Evolutionary conservation across 2,329 filamentous ascomycete genomes (phyloP).

Genomic region (Epichloe coenophiala): DNA sequence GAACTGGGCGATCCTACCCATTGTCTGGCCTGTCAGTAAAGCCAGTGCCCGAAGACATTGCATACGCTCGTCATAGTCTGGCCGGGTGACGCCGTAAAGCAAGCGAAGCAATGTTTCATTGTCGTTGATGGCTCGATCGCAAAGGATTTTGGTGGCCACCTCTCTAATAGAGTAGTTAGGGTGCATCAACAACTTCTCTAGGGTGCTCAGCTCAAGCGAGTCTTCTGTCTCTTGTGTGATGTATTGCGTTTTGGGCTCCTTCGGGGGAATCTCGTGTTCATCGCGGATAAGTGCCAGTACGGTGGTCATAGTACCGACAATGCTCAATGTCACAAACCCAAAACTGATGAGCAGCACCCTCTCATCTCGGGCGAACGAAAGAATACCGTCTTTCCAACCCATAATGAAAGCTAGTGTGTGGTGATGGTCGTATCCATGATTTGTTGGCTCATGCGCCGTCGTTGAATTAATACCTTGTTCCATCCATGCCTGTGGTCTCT

Average conservation of each 20-base stretch:
- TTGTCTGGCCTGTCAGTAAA: constrained; percentile 33
- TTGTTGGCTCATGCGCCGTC: constrained; percentile 2
- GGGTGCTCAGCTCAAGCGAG: constrained; percentile 49
- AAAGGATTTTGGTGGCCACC: constrained; percentile 47
- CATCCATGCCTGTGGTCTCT: neutral
- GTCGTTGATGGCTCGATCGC: constrained; percentile 47
- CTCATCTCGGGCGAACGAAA: constrained; percentile 31
- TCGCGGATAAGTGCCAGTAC: constrained; percentile 47
- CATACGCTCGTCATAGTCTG: constrained; percentile 46
- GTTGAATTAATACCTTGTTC: neutral
- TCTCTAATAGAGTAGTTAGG: constrained; percentile 62
- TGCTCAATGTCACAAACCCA: constrained; percentile 43
- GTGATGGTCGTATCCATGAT: constrained; percentile 1
- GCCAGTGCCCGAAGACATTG: constrained; percentile 41
- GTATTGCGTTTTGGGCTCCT: constrained; percentile 54
- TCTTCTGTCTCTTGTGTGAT: constrained; percentile 67
- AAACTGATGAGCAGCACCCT: constrained; percentile 39
- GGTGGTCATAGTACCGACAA: constrained; percentile 42
- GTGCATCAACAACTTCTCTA: constrained; percentile 54
- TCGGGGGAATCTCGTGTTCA: constrained; percentile 51
- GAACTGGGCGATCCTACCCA: constrained; percentile 11
- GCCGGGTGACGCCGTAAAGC: constrained; percentile 43
- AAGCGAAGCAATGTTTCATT: constrained; percentile 33
- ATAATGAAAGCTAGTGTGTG: constrained; percentile 18
- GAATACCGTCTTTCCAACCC: constrained; percentile 20